phyloP scores from a whole-genome alignment of 176 grass and related monocot genomes.

The Zoysia pacifica region DNA sequence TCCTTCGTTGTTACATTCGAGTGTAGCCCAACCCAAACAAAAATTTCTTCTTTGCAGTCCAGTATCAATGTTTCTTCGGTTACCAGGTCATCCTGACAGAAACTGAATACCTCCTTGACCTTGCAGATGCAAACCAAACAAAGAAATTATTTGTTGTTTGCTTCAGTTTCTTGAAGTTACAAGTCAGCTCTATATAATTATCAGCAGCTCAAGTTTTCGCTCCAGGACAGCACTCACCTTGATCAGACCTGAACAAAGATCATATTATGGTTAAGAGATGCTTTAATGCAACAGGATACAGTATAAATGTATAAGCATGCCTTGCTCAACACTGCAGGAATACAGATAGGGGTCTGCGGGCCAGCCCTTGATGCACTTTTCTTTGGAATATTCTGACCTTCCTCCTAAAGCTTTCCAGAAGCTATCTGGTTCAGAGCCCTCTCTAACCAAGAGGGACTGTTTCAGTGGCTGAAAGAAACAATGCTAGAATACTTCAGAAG shows the following conservation, averaged over 20 bases:
- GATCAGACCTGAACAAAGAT: slow-evolving; percentile 54
- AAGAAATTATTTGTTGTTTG: not conserved
- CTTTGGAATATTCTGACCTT: slow-evolving; percentile 66
- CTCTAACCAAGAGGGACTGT: slow-evolving; percentile 64
- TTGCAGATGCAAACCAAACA: slow-evolving; percentile 35
- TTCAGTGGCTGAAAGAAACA: slow-evolving; percentile 59
- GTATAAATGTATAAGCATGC: slow-evolving; percentile 31
- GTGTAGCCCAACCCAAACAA: slow-evolving; percentile 74
- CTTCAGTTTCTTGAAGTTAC: not conserved
- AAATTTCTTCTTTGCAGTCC: slow-evolving; percentile 66
- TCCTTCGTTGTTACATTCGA: slow-evolving; percentile 53
- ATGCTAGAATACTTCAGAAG: slow-evolving; percentile 22
- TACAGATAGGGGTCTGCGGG: slow-evolving; percentile 68
- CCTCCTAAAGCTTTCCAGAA: slow-evolving; percentile 82
- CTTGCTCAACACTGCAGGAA: slow-evolving; percentile 64
- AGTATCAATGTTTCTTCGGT: slow-evolving; percentile 83
- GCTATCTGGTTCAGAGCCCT: slow-evolving; percentile 73
- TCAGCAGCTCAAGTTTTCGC: not conserved
- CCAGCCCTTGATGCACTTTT: slow-evolving; percentile 54
- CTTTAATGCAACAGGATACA: slow-evolving; percentile 1
- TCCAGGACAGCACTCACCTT: slow-evolving; percentile 40
- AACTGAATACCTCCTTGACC: slow-evolving; percentile 88
- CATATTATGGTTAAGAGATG: slow-evolving; percentile 22
- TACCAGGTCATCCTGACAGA: slow-evolving; percentile 83
- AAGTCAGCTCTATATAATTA: slow-evolving; percentile 11